Evolutionary conservation across 345 rosid genomes (phyloP), one percentile per base, ranked within the genome.

Genomic region (Sisymbrium altissimum): DNA sequence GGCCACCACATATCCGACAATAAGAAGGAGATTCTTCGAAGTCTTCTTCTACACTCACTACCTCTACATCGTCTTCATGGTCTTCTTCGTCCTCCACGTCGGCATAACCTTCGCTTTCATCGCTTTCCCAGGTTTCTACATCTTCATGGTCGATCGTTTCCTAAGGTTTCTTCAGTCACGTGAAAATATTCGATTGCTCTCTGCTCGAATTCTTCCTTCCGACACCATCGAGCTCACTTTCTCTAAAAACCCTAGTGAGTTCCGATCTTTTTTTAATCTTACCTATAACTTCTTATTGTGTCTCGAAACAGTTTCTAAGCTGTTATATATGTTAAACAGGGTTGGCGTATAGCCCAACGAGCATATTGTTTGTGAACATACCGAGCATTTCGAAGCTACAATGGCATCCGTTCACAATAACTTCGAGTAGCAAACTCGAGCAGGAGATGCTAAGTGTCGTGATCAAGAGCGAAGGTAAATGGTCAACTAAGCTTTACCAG

Each of bases 391-490:
- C 97, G 5, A 89, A 75, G 81, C 58, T 88, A 52, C 96, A 94
- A 62, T 94, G 98, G 98, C 98, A 94, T 82, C 98, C 98, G 0
- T 94, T 88, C 64, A 89, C 96, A 3, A 65, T 94, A 9, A 80
- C 81, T 46, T 94, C 97, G 3, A 89, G 80, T 32, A 86, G 93
- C 74, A 86, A 81, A 59, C 75, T 89, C 69, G 97, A 94, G 23
- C 71, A 84, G 33, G 93, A 89, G 52, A 82, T 56, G 41, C 61
- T 94, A 2, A 94, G 96, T 78, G 80, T 94, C 36, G 78, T 85
- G 25, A 79, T 91, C 66, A 94, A 88, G 73, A 43, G 81, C 23
- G 97, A 86, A 81, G 96, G 96, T 55, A 84, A 78, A 57, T 94
- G 98, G 98, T 82, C 98, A n/a, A 61, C 72, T 46, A 86, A 88